Conservation (phyloP, 352 stramenopile species). For the Phytophthora constricta region DNA sequence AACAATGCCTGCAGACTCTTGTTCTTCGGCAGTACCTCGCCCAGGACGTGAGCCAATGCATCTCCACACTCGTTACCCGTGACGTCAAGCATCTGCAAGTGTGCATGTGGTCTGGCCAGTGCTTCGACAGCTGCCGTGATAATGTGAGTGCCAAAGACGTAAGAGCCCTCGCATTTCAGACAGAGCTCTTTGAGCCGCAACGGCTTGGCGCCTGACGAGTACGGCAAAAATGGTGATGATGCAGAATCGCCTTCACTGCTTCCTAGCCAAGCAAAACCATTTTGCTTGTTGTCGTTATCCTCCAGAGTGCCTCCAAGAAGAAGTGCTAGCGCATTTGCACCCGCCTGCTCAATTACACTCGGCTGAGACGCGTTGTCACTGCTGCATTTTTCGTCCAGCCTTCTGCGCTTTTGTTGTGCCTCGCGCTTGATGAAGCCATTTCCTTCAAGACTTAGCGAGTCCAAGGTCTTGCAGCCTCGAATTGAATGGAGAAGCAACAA, state of each 20-base stretch:
- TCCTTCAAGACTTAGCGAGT: conserved; percentile 72
- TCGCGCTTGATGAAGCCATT: conserved; percentile 63
- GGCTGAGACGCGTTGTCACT: conserved; percentile 8
- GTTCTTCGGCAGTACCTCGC: conserved; percentile 57
- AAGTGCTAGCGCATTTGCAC: conserved; percentile 49
- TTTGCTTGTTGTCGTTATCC: conserved; percentile 22
- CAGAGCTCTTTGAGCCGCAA: conserved; percentile 62
- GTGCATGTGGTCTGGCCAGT: conserved; percentile 41
- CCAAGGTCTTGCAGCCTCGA: conserved; percentile 52
- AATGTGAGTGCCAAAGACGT: conserved; percentile 63
- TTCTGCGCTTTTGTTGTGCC: conserved; percentile 21
- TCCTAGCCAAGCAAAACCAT: conserved; percentile 22
- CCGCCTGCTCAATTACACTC: conserved; percentile 47
- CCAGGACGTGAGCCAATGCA: conserved; percentile 54
- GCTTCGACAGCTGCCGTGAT: conserved; percentile 55
- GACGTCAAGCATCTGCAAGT: conserved; percentile 73
- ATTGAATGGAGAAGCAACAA: conserved; percentile 69
- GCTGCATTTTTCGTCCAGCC: conserved; percentile 30
- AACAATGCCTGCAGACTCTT: conserved; percentile 69
- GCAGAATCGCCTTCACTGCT: conserved; percentile 9
- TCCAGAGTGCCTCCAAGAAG: conserved; percentile 45
- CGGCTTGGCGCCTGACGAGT: conserved; percentile 30
- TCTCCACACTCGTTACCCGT: conserved; percentile 81
- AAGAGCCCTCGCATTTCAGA: conserved; percentile 52
- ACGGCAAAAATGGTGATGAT: conserved; percentile 20